Conservation (phyloP, 306 rosid genomes). For the Pyrus bretschneideri region DNA sequence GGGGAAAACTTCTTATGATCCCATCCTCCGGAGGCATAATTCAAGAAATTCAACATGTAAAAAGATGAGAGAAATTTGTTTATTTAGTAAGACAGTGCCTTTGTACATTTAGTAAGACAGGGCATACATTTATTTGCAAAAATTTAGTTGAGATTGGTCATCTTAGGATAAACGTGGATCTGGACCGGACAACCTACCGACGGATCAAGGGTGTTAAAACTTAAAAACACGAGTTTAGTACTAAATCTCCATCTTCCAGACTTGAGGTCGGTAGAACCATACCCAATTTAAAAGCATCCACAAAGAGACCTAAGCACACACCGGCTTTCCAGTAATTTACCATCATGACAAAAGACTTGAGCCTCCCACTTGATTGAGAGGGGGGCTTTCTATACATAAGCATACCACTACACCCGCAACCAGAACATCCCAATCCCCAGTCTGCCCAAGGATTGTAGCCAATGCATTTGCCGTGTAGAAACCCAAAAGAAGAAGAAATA, state of each 20-base stretch:
- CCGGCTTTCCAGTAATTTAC: slow-evolving; percentile 97
- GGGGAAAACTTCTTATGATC: background rate
- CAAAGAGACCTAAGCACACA: slow-evolving; percentile 92
- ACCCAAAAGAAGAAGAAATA: slow-evolving; percentile 87
- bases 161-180: background rate
- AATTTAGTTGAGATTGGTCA: background rate
- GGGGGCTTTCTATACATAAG: slow-evolving; percentile 73
- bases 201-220: background rate
- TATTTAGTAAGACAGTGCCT: background rate
- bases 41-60: background rate
- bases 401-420: slow-evolving; percentile 93
- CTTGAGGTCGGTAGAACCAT: slow-evolving; percentile 10
- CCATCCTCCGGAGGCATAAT: background rate
- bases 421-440: slow-evolving; percentile 94
- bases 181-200: background rate
- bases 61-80: background rate
- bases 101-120: background rate
- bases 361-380: slow-evolving; percentile 45
- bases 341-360: slow-evolving; percentile 65
- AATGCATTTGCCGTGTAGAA: slow-evolving; percentile 96
- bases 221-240: background rate
- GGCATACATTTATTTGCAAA: background rate
- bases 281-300: slow-evolving; percentile 93
- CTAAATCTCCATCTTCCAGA: background rate
- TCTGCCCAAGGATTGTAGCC: slow-evolving; percentile 97